Percentiles rank a stretch among this genome's conserved stretches.
phyloP scores from a whole-genome alignment of 352 stramenopile genomes.

The Phytopythium ostracodes region DNA sequence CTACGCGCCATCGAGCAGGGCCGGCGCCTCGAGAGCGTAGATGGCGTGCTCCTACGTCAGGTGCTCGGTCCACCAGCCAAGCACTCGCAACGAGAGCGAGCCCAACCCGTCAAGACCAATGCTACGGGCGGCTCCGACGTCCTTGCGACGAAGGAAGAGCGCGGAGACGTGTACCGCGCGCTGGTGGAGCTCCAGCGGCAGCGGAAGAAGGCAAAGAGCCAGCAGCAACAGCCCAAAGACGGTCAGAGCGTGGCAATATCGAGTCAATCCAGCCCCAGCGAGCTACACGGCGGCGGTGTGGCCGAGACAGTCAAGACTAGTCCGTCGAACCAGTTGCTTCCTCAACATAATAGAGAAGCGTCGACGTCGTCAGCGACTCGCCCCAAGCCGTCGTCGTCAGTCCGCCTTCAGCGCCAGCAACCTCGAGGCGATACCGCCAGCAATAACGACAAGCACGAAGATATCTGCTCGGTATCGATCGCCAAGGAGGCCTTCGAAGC shows the following conservation, averaged over 20 bases:
- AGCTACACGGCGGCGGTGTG: neutral
- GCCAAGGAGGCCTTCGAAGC: neutral
- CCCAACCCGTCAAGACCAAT: slow-evolving; percentile 1
- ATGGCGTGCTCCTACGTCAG: slow-evolving; percentile 45
- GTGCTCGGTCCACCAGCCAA: slow-evolving; percentile 20
- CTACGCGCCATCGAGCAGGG: slow-evolving; percentile 57
- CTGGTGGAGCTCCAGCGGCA: slow-evolving; percentile 28
- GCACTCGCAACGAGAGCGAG: slow-evolving; percentile 1
- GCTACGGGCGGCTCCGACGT: neutral
- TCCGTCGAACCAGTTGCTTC: neutral
- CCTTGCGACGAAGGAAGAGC: slow-evolving; percentile 10
- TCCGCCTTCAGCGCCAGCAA: neutral
- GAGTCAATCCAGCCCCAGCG: neutral
- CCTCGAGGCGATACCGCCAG: neutral
- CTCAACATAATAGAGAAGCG: neutral
- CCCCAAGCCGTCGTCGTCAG: neutral
- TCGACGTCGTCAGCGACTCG: neutral
- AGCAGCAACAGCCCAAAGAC: slow-evolving; percentile 8
- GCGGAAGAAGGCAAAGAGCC: slow-evolving; percentile 13
- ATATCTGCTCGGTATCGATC: neutral
- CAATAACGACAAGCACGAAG: neutral
- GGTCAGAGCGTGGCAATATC: neutral
- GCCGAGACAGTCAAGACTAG: neutral
- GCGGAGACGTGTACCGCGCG: slow-evolving; percentile 37
- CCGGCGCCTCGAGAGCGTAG: slow-evolving; percentile 37